Evolutionary conservation across 306 rosid species (phyloP).

Genomic region (Rosa chinensis): DNA sequence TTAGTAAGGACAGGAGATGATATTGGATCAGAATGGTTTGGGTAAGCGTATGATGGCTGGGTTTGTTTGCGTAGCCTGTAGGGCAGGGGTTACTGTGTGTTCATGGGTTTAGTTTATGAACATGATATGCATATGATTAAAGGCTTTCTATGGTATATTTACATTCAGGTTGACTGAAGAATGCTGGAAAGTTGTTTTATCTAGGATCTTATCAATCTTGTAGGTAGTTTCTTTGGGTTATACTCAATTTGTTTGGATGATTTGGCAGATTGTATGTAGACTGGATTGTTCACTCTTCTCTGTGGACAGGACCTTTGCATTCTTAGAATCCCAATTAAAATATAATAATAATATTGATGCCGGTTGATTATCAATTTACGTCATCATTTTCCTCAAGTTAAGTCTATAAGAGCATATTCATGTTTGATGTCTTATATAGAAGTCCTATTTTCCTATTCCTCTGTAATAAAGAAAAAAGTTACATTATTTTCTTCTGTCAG

Average conservation of each 20-base stretch:
- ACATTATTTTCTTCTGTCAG: neutral
- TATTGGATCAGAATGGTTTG: neutral
- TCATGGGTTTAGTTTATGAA: neutral
- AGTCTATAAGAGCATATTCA: neutral
- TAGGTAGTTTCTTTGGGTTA: neutral
- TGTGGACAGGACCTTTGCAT: neutral
- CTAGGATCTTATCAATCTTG: neutral
- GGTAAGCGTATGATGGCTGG: neutral
- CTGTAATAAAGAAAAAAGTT: neutral
- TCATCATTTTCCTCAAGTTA: neutral
- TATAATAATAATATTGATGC: neutral
- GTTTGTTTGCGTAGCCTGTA: neutral
- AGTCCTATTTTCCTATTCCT: neutral
- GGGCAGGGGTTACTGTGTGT: neutral
- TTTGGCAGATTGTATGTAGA: neutral
- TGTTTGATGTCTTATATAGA: neutral
- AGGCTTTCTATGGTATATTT: neutral
- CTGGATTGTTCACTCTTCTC: neutral
- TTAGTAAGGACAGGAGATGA: neutral
- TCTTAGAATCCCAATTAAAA: neutral
- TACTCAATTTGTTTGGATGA: neutral
- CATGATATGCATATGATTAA: neutral
- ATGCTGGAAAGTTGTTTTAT: neutral
- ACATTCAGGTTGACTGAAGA: neutral
- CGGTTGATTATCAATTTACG: neutral